phyloP scores from a whole-genome alignment of 805 yeast genomes.

The Candida sonorensis region DNA sequence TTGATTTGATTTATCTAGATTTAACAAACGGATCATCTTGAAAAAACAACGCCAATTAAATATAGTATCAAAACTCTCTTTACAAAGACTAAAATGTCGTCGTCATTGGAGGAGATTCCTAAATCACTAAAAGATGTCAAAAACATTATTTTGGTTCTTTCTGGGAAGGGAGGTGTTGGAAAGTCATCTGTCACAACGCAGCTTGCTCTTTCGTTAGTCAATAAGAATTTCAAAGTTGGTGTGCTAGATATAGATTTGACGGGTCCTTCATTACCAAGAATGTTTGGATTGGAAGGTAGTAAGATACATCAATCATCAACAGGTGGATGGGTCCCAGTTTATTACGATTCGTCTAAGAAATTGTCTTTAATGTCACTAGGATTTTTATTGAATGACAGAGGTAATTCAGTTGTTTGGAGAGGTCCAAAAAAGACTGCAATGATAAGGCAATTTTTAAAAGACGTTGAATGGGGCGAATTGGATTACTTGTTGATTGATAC shows the following conservation, averaged over 20 bases:
- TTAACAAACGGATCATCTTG: too few species aligned
- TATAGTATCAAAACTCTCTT: too few species aligned
- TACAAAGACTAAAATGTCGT: too few species aligned
- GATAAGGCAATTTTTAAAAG: constrained; percentile 88
- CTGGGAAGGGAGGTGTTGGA: constrained; percentile 98
- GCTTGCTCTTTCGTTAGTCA: constrained; percentile 72
- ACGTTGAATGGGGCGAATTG: constrained; percentile 84
- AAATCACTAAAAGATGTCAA: constrained; percentile 41
- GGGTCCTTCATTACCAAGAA: constrained; percentile 93
- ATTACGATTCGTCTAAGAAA: constrained; percentile 34
- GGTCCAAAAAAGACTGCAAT: constrained; percentile 98
- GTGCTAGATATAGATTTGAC: constrained; percentile 92
- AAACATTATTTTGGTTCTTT: constrained; percentile 74
- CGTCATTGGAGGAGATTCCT: constrained; percentile 19
- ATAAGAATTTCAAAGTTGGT: constrained; percentile 77
- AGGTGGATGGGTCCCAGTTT: constrained; percentile 97
- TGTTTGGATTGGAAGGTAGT: constrained; percentile 82
- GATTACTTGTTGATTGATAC: constrained; percentile 86
- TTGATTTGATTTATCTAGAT: too few species aligned
- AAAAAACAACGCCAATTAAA: too few species aligned
- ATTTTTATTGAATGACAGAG: constrained; percentile 74
- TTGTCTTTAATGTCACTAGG: constrained; percentile 82
- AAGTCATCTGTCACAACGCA: constrained; percentile 95
- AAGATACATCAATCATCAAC: constrained; percentile 74
- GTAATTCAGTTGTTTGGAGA: constrained; percentile 93